These are phyloP conservation scores for Talaromyces amestolkiae DNA, from an alignment of 2,329 filamentous ascomycete genomes.

Conservation along the genomic window DNA sequence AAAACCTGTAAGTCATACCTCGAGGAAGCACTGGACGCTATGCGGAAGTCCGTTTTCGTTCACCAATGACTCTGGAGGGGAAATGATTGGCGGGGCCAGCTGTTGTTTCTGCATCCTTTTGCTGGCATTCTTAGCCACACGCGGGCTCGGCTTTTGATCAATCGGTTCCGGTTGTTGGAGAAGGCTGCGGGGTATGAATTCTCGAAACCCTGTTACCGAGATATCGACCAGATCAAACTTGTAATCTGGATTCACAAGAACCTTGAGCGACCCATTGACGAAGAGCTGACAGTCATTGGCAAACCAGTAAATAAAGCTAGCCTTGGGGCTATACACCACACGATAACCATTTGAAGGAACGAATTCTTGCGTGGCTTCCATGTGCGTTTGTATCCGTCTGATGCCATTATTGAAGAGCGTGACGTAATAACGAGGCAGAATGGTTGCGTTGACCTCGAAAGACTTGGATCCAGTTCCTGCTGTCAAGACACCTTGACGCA, in stretches of 20 bases:
- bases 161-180: slow-evolving; percentile 50
- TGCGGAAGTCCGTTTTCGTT: slow-evolving; percentile 55
- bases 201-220: slow-evolving; percentile 70
- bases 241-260: slow-evolving; percentile 73
- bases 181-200: slow-evolving; percentile 72
- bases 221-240: slow-evolving; percentile 87
- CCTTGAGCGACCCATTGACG: slow-evolving; percentile 71
- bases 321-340: slow-evolving; percentile 71
- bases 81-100: slow-evolving; percentile 41
- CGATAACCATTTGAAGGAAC: slow-evolving; percentile 62
- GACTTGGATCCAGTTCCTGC: slow-evolving; percentile 65
- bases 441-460: slow-evolving; percentile 80
- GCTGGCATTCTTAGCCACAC: slow-evolving; percentile 55
- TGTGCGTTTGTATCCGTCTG: slow-evolving; percentile 77
- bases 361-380: slow-evolving; percentile 65
- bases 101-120: slow-evolving; percentile 52
- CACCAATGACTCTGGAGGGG: slow-evolving; percentile 44
- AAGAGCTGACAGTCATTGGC: slow-evolving; percentile 79
- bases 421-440: slow-evolving; percentile 82
- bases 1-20: slow-evolving; percentile 47
- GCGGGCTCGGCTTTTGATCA: slow-evolving; percentile 58
- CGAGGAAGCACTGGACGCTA: slow-evolving; percentile 59
- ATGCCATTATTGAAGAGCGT: slow-evolving; percentile 87
- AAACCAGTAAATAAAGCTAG: slow-evolving; percentile 87
- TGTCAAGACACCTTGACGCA: slow-evolving; percentile 66